phyloP scores from a whole-genome alignment of 345 rosid species.

The Linum trigynum region DNA sequence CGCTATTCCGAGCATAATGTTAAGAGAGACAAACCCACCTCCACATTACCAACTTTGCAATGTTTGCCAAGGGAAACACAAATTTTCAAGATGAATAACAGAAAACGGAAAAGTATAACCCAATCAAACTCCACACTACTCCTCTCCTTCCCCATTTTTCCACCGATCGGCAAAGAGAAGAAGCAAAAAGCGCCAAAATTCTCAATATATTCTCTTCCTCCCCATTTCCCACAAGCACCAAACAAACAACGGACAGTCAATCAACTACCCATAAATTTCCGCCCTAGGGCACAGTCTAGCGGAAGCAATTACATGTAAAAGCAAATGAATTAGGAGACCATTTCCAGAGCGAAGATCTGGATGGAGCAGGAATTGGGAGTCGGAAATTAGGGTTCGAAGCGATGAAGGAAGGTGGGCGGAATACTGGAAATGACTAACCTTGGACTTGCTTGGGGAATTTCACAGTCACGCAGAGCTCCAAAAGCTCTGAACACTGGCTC shows the following conservation, averaged over 20 bases:
- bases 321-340: not conserved
- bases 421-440: constrained; percentile 30
- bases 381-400: constrained; percentile 7
- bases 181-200: not conserved
- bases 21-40: no score
- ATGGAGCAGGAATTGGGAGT: not conserved
- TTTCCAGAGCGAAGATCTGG: constrained; percentile 11
- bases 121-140: no score
- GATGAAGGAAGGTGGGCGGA: not conserved
- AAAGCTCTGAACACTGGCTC: not conserved
- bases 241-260: not conserved
- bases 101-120: no score
- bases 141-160: no score
- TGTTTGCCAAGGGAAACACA: not conserved
- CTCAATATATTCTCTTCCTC: no score
- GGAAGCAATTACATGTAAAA: not conserved
- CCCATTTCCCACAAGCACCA: not conserved
- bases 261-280: not conserved
- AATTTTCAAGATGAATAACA: no score
- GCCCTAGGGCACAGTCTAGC: not conserved
- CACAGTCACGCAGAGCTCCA: not conserved
- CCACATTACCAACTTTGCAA: no score
- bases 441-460: constrained; percentile 22
- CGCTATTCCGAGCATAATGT: no score
- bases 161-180: not conserved